Percentiles rank a stretch among this genome's conserved stretches.
Evolutionary conservation across 768 basidiomycete species (phyloP).

Genomic region (Postia placenta): DNA sequence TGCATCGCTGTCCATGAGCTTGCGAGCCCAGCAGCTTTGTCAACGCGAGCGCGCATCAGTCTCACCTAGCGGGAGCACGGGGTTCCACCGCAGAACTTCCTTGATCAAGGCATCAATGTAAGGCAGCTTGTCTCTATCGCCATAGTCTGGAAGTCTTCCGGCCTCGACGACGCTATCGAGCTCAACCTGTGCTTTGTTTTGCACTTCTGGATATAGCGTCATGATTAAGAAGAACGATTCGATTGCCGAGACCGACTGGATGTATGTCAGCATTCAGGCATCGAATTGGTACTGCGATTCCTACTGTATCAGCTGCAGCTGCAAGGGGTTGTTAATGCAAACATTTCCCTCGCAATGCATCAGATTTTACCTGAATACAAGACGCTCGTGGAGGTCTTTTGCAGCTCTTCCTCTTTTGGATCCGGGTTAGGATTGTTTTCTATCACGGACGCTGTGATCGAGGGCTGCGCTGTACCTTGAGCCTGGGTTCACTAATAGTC

Average conservation of each 20-base stretch:
- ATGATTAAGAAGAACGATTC: conserved; percentile 26
- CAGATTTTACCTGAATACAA: conserved; percentile 14
- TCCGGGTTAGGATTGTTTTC: conserved; percentile 8
- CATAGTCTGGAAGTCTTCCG: not conserved
- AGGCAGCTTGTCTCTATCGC: not conserved
- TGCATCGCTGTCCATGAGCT: conserved; percentile 3
- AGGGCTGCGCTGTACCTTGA: conserved; percentile 11
- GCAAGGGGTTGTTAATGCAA: not conserved
- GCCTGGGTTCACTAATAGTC: conserved; percentile 2
- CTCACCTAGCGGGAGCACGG: conserved; percentile 18
- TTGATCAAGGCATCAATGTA: conserved; percentile 17
- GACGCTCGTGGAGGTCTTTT: conserved; percentile 10
- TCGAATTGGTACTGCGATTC: not conserved
- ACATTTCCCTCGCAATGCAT: not conserved
- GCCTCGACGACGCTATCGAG: conserved; percentile 23
- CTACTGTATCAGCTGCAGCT: conserved; percentile 17
- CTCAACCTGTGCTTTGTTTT: conserved; percentile 24
- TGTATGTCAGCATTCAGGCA: not conserved
- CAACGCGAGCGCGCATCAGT: not conserved
- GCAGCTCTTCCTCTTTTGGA: conserved; percentile 11
- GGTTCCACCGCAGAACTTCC: conserved; percentile 24
- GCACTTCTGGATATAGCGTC: conserved; percentile 23
- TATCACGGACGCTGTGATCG: conserved; percentile 14
- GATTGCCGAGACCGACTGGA: conserved; percentile 20
- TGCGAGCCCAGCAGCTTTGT: not conserved